Conservation (phyloP, 129 eudicot genomes). For the Artemisia tridentata region DNA sequence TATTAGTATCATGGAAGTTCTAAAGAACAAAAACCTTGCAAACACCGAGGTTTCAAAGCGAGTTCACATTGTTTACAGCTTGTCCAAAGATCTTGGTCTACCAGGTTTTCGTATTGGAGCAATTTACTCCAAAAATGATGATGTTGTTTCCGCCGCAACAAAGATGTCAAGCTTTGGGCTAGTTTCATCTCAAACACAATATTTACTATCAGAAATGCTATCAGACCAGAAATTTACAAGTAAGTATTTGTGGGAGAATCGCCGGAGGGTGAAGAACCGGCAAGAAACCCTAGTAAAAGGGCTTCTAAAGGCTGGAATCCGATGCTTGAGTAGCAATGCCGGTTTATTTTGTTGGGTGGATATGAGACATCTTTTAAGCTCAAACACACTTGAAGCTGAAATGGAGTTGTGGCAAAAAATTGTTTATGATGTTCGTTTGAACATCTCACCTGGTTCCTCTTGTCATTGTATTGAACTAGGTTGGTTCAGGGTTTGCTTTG, state of each 20-base stretch:
- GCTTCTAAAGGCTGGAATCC: slow-evolving; percentile 57
- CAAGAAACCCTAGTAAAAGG: slow-evolving; percentile 57
- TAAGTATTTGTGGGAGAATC: slow-evolving; percentile 50
- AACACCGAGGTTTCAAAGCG: slow-evolving; percentile 50
- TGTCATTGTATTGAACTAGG: slow-evolving; percentile 95
- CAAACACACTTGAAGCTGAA: slow-evolving; percentile 62
- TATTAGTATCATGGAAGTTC: slow-evolving; percentile 61
- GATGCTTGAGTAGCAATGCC: slow-evolving; percentile 67
- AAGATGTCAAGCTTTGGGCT: slow-evolving; percentile 95
- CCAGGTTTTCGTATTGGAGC: slow-evolving; percentile 97
- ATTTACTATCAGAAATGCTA: slow-evolving; percentile 62
- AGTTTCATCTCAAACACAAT: slow-evolving; percentile 87
- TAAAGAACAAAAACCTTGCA: slow-evolving; percentile 36
- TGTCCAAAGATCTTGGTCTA: slow-evolving; percentile 85
- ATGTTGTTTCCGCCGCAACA: slow-evolving; percentile 69
- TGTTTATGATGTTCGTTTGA: slow-evolving; percentile 73
- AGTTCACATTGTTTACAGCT: slow-evolving; percentile 78
- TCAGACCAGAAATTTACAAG: slow-evolving; percentile 66
- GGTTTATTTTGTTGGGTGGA: slow-evolving; percentile 95
- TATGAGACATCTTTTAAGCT: slow-evolving; percentile 64
- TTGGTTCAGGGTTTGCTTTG: slow-evolving; percentile 90
- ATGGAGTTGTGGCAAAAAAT: slow-evolving; percentile 82
- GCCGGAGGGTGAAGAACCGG: slow-evolving; percentile 53
- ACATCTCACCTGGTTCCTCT: slow-evolving; percentile 90
- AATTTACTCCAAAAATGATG: slow-evolving; percentile 57